phyloP scores from a whole-genome alignment of 257 asterid genomes.

The Cynanchum wilfordii region DNA sequence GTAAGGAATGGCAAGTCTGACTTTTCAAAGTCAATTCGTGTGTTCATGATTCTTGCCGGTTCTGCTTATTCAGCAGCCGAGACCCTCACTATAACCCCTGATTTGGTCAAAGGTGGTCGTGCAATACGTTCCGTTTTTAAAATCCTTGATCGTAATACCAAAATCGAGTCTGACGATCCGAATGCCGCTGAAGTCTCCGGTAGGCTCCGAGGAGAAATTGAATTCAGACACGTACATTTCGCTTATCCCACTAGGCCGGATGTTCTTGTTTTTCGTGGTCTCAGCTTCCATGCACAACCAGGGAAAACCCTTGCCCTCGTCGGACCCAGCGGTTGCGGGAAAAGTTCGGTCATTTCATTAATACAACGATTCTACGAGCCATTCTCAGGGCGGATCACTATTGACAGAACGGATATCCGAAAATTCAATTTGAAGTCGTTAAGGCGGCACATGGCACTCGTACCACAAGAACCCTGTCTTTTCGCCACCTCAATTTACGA shows the following conservation, averaged over 20 bases:
- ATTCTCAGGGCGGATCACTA: conserved; percentile 56
- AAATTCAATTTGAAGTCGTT: conserved; percentile 64
- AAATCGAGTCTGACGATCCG: conserved; percentile 67
- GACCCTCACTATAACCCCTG: conserved; percentile 84
- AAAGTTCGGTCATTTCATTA: conserved; percentile 61
- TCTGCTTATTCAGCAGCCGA: conserved; percentile 94
- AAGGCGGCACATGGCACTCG: conserved; percentile 64
- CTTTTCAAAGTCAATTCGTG: conserved; percentile 84
- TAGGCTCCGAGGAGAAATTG: conserved; percentile 67
- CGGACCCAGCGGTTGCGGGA: conserved; percentile 84
- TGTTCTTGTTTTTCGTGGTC: conserved; percentile 45
- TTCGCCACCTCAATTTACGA: conserved; percentile 67
- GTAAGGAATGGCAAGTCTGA: conserved; percentile 87
- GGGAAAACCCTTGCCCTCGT: conserved; percentile 84
- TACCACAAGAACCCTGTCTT: conserved; percentile 81
- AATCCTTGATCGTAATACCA: conserved; percentile 74
- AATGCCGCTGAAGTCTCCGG: conserved; percentile 42
- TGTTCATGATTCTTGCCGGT: conserved; percentile 93
- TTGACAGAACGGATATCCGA: conserved; percentile 72
- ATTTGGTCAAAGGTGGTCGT: conserved; percentile 79
- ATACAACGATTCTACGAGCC: conserved; percentile 75
- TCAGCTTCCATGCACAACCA: conserved; percentile 63
- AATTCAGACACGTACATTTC: conserved; percentile 78
- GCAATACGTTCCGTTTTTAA: conserved; percentile 87
- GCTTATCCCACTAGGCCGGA: conserved; percentile 75